phyloP scores from a whole-genome alignment of 2,329 filamentous ascomycete genomes.

The Neopestalotiopsis rosae region DNA sequence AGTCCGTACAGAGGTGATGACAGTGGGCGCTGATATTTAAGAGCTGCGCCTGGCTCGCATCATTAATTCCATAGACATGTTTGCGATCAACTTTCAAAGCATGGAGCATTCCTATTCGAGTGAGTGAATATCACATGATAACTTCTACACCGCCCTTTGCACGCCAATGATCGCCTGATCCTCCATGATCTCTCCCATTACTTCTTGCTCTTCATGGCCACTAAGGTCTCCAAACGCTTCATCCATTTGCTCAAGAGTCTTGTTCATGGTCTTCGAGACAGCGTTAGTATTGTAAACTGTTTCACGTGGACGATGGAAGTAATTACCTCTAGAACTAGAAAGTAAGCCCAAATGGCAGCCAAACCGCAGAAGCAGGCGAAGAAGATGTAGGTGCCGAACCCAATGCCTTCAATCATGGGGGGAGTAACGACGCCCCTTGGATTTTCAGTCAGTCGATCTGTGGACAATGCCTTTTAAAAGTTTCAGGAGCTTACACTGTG shows the following conservation, averaged over 20 bases:
- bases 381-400: conserved; percentile 56
- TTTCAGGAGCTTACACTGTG: conserved; percentile 24
- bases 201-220: conserved; percentile 17
- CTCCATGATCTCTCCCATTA: conserved; percentile 7
- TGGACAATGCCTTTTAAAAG: not conserved
- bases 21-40: not conserved
- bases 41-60: not conserved
- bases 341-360: conserved; percentile 51
- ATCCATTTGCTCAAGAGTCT: conserved; percentile 53
- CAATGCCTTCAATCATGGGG: conserved; percentile 55
- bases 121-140: too few species aligned
- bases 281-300: not conserved
- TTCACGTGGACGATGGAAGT: not conserved
- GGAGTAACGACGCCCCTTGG: conserved; percentile 55
- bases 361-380: conserved; percentile 59
- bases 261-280: conserved; percentile 43
- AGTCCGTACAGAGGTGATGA: not conserved
- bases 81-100: not conserved
- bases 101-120: too few species aligned
- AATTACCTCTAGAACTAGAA: conserved; percentile 50
- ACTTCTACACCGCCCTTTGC: not conserved
- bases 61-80: not conserved
- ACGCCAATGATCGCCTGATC: not conserved
- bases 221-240: conserved; percentile 31
- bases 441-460: not conserved